A percentile compares a stretch with the other conserved stretches of the same genome.
phyloP scores from a whole-genome alignment of 2,329 filamentous ascomycete species.

The Cytospora mali region DNA sequence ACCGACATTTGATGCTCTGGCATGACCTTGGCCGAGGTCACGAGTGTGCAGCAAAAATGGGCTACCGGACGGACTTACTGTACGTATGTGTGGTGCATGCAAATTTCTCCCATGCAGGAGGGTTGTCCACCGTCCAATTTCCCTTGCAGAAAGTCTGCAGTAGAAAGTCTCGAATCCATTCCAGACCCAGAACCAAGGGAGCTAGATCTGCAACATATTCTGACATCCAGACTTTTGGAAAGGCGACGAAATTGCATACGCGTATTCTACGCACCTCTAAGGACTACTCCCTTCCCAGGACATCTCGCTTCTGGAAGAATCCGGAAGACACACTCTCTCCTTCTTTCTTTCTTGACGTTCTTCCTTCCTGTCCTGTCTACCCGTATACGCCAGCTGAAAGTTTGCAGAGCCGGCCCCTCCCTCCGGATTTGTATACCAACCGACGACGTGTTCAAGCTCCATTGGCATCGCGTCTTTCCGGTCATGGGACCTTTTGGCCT shows the following conservation, averaged over 20 bases:
- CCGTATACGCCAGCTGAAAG: conserved; percentile 8
- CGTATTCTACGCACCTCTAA: background rate
- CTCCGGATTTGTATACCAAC: conserved; percentile 3
- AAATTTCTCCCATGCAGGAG: conserved; percentile 26
- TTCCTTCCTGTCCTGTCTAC: conserved; percentile 21
- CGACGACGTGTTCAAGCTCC: conserved; percentile 17
- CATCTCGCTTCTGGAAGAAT: conserved; percentile 13
- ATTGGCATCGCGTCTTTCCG: conserved; percentile 17
- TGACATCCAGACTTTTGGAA: background rate
- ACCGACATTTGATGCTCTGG: conserved; percentile 17
- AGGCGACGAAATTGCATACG: background rate
- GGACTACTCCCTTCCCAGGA: conserved; percentile 8
- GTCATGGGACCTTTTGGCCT: background rate
- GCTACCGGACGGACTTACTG: too few species aligned
- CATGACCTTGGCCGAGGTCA: conserved; percentile 14
- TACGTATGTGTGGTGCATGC: conserved; percentile 5
- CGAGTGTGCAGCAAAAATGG: conserved; percentile 9
- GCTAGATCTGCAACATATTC: conserved; percentile 1
- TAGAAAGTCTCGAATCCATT: conserved; percentile 25
- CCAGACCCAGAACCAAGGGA: conserved; percentile 15
- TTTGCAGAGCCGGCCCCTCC: conserved; percentile 6
- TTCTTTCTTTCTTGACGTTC: background rate
- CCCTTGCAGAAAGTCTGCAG: conserved; percentile 29
- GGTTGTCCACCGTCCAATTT: conserved; percentile 26
- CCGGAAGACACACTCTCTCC: background rate